A percentile compares a stretch with the other conserved stretches of the same genome.
Evolutionary conservation across 1,284 basidiomycete genomes (phyloP).

Genomic region (Rhodotorula sp.): DNA sequence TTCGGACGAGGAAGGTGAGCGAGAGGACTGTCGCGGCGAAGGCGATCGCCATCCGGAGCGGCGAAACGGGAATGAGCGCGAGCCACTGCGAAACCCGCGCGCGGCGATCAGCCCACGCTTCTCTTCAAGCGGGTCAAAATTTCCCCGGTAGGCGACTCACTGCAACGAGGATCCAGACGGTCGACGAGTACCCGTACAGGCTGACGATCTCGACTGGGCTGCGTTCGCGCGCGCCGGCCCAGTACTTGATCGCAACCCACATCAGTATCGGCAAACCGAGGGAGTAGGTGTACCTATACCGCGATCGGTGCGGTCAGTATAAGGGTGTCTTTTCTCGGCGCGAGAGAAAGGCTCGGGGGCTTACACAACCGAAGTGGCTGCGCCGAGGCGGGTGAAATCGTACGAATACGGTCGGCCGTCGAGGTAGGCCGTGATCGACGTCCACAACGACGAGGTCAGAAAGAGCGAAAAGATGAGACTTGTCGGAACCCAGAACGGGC

Average conservation of each 20-base stretch:
- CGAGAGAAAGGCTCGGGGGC: not conserved
- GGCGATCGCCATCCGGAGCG: conserved; percentile 37
- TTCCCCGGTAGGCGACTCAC: conserved; percentile 6
- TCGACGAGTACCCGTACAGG: conserved; percentile 54
- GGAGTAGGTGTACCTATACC: conserved; percentile 67
- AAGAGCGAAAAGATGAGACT: conserved; percentile 87
- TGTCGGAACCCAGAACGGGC: conserved; percentile 92
- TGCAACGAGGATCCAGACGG: conserved; percentile 67
- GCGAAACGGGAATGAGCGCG: conserved; percentile 42
- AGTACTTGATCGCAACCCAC: conserved; percentile 71
- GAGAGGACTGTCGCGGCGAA: conserved; percentile 59
- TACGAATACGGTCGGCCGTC: conserved; percentile 66
- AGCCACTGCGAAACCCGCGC: conserved; percentile 33
- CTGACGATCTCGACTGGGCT: conserved; percentile 65
- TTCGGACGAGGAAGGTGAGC: conserved; percentile 54
- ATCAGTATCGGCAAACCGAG: conserved; percentile 72
- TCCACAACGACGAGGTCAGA: conserved; percentile 82
- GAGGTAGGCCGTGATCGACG: conserved; percentile 76
- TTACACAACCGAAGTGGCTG: conserved; percentile 70
- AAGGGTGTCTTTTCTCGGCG: too few relatives aligned
- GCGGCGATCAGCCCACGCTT: not conserved
- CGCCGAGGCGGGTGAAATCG: conserved; percentile 76
- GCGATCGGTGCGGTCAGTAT: conserved; percentile 60
- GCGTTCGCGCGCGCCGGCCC: conserved; percentile 81
- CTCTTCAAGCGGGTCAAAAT: not conserved